Percentiles rank a stretch among this genome's conserved stretches.
Evolutionary conservation across 164 flowering plant species (phyloP).

Genomic region (Aristolochia contorta): DNA sequence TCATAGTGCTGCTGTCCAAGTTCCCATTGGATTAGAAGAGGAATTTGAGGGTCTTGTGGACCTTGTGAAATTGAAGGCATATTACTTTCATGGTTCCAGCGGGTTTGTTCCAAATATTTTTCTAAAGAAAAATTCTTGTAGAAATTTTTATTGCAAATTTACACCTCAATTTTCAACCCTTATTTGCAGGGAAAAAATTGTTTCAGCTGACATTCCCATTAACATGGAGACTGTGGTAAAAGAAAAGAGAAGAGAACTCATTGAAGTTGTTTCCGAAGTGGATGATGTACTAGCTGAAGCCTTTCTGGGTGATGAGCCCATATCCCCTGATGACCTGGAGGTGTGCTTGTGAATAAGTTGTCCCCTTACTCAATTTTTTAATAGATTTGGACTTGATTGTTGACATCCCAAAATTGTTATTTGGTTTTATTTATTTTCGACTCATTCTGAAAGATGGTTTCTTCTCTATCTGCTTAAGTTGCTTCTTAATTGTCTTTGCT

Average conservation of each 20-base stretch:
- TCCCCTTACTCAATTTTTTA: neutral
- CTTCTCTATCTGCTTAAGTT: neutral
- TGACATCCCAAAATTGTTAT: too few relatives aligned
- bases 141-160: neutral
- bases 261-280: conserved; percentile 91
- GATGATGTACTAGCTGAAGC: conserved; percentile 91
- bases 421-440: neutral
- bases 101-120: conserved; percentile 54
- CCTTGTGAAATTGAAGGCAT: conserved; percentile 80
- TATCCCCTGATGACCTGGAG: conserved; percentile 77
- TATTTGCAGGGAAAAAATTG: conserved; percentile 64
- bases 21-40: conserved; percentile 96
- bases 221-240: conserved; percentile 58
- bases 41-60: conserved; percentile 91
- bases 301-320: conserved; percentile 85
- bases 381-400: too few relatives aligned
- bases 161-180: conserved; percentile 6
- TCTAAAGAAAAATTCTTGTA: too few relatives aligned
- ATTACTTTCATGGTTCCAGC: conserved; percentile 75
- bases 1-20: conserved; percentile 98
- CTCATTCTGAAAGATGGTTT: neutral
- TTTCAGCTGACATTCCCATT: conserved; percentile 59
- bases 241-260: conserved; percentile 84
- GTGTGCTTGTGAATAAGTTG: conserved; percentile 23
- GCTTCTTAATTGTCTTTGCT: conserved; percentile 8